Base-by-base conservation (phyloP, 768 basidiomycete genomes). In the Leccinum ochraceum region DNA sequence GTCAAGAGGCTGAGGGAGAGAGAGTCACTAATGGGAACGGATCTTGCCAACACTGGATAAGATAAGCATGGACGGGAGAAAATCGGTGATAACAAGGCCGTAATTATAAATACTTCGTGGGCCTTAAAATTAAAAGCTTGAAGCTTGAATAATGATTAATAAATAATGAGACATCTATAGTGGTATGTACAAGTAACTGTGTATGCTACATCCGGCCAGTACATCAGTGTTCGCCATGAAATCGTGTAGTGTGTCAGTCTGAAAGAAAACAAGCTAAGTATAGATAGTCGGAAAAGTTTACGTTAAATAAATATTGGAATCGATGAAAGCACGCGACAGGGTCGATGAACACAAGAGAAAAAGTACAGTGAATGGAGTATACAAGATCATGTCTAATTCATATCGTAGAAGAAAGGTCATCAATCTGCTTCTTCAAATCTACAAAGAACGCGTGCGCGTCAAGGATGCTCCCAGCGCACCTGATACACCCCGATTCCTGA, bases 401-500 rank as follows among this genome's bases (percentile, higher is more conserved):
- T 39, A 82, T 74, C 30, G 79, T 81, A 48, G 75, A 73, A 30
- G 82, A 77, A 22, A 82, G 71, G 4, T 75, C 79, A 59, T 89
- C 87, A 53, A 90, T 87, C 46, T 74, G 75, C 58, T 71, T 74
- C 76, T 84, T 87, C 74, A 91, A 69, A 54, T 75, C 64, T 58
- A 77, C 70, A 60, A 91, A 70, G 65, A 84, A 86, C 61, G 75
- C 77, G 73, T 83, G 82, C 28, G 87, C 83, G 62, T 86, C 81
- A 46, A 90, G 70, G 17, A 90, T 80, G 71, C 87, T 90, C 46
- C 81, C 84, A 20, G 85, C 77, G 70, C 89, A 91, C n/a, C 85
- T 78, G 54, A 79, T 66, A 67, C 89, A 91, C 10, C 82, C 85
- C 11, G 81, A 72, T 24, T 72, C 77, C 54, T 77, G 75, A 11